Conservation (phyloP, 2,329 filamentous ascomycete genomes). For the Pyrenochaeta sp. region DNA sequence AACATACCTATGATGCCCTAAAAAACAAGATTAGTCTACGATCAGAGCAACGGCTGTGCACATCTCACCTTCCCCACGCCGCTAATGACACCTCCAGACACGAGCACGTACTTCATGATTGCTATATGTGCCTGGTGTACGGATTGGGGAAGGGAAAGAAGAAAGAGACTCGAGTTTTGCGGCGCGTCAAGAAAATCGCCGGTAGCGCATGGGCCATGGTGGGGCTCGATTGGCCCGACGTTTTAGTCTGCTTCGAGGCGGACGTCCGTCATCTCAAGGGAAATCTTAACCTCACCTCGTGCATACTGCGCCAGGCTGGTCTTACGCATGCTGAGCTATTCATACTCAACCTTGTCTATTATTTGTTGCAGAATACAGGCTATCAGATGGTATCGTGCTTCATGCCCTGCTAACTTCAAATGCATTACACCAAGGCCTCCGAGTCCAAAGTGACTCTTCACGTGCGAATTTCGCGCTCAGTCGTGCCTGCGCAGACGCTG, state of each 20-base stretch:
- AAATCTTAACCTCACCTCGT: slow-evolving; percentile 27
- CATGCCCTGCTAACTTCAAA: slow-evolving; percentile 35
- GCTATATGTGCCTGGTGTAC: slow-evolving; percentile 50
- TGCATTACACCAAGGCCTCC: slow-evolving; percentile 38
- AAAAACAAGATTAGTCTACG: slow-evolving; percentile 30
- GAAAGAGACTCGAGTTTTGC: slow-evolving; percentile 22
- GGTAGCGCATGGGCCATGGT: slow-evolving; percentile 23
- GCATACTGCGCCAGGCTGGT: no score
- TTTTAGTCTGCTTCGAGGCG: slow-evolving; percentile 15
- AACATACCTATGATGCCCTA: slow-evolving; percentile 70
- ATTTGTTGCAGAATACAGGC: slow-evolving; percentile 28
- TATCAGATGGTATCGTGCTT: slow-evolving; percentile 49
- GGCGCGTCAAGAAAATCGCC: slow-evolving; percentile 38
- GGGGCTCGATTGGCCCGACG: slow-evolving; percentile 15
- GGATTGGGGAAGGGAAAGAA: slow-evolving; percentile 53
- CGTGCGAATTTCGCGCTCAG: neutral
- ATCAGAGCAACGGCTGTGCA: slow-evolving; percentile 14
- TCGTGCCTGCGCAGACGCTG: slow-evolving; percentile 8
- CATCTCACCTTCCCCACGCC: slow-evolving; percentile 57
- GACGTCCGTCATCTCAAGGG: slow-evolving; percentile 22
- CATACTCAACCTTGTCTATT: slow-evolving; percentile 10
- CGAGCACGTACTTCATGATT: slow-evolving; percentile 82
- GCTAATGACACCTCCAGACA: slow-evolving; percentile 69
- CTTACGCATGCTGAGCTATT: no score
- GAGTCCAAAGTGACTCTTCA: slow-evolving; percentile 5